Evolutionary conservation across 2,329 filamentous ascomycete species (phyloP).

Genomic region (Colletotrichum sp.): DNA sequence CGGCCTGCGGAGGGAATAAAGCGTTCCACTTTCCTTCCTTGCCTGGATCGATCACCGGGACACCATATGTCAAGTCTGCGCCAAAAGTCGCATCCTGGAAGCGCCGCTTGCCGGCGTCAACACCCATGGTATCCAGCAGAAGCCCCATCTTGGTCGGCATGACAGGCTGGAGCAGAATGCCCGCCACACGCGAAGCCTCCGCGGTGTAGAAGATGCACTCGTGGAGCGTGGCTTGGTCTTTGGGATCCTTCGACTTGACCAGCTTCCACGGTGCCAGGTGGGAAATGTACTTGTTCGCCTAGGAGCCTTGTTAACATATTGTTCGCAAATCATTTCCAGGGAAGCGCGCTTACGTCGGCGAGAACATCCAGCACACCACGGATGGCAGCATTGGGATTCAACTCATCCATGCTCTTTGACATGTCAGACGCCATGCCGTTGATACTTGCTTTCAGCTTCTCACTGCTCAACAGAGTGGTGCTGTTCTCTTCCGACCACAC

Average conservation of each 20-base stretch:
- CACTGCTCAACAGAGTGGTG: background rate
- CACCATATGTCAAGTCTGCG: slow-evolving; percentile 74
- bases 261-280: slow-evolving; percentile 72
- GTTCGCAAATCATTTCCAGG: background rate
- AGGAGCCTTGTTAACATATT: slow-evolving; percentile 17
- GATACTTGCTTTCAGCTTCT: slow-evolving; percentile 31
- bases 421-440: slow-evolving; percentile 31
- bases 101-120: slow-evolving; percentile 65
- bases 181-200: slow-evolving; percentile 79
- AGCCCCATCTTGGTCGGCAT: slow-evolving; percentile 80
- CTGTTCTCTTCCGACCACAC: background rate
- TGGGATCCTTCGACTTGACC: slow-evolving; percentile 39
- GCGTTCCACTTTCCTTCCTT: background rate
- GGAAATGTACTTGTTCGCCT: slow-evolving; percentile 57
- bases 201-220: slow-evolving; percentile 72
- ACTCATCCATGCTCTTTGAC: slow-evolving; percentile 62
- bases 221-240: slow-evolving; percentile 50
- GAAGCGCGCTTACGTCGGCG: slow-evolving; percentile 51
- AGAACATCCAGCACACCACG: slow-evolving; percentile 68
- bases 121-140: slow-evolving; percentile 80
- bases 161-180: slow-evolving; percentile 88
- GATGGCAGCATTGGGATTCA: slow-evolving; percentile 71
- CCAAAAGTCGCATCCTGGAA: slow-evolving; percentile 68
- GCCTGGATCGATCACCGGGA: background rate
- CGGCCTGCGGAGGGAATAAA: slow-evolving; percentile 11